phyloP scores from a whole-genome alignment of 176 grass and related monocot species.

The Aegilops longissima region DNA sequence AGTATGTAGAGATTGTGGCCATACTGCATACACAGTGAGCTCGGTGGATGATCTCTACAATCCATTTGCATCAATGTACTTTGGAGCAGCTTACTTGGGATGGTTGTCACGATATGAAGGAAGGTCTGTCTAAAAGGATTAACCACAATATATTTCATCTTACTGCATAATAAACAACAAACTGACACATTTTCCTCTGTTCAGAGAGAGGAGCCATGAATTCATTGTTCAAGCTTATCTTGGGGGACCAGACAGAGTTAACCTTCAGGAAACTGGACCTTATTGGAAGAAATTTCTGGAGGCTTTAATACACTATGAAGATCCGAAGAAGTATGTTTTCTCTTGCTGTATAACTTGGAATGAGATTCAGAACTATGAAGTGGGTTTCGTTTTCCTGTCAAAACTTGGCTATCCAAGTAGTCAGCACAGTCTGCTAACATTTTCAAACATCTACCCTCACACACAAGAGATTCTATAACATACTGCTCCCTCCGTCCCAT shows the following conservation, averaged over 20 bases:
- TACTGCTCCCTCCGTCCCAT: neutral
- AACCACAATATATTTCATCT: neutral
- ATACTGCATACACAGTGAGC: conserved; percentile 61
- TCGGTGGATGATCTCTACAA: conserved; percentile 95
- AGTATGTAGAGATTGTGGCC: conserved; percentile 63
- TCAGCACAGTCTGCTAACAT: neutral
- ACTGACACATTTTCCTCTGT: neutral
- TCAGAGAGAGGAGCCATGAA: conserved; percentile 70
- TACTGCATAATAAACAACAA: conserved; percentile 19
- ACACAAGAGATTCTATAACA: conserved; percentile 7
- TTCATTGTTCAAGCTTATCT: conserved; percentile 96
- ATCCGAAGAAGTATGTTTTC: conserved; percentile 69
- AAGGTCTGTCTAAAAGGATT: conserved; percentile 51
- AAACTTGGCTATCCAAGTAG: conserved; percentile 2
- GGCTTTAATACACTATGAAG: conserved; percentile 65
- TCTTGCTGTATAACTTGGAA: neutral
- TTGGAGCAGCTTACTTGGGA: conserved; percentile 73
- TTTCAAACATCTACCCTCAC: neutral
- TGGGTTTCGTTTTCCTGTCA: neutral
- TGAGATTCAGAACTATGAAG: neutral
- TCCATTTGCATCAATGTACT: conserved; percentile 99
- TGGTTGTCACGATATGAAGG: conserved; percentile 86
- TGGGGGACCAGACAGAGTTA: conserved; percentile 87
- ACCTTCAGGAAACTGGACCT: conserved; percentile 84
- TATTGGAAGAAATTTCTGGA: conserved; percentile 85